phyloP scores from a whole-genome alignment of 2,329 filamentous ascomycete species.

The Fusarium nisikadoi region DNA sequence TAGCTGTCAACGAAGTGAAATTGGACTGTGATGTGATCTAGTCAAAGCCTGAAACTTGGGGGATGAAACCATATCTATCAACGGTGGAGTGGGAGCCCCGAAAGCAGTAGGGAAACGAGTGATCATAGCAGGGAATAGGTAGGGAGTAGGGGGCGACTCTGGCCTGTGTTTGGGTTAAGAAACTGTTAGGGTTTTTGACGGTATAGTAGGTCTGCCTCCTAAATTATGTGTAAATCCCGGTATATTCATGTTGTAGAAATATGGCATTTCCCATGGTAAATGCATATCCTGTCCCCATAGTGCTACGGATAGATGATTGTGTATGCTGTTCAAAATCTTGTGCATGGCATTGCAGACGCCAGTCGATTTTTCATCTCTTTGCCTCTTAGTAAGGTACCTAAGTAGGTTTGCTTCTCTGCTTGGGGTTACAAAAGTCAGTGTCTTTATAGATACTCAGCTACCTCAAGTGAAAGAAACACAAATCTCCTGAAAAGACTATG shows the following conservation, averaged over 20 bases:
- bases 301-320: background rate
- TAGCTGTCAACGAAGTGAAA: constrained; percentile 6
- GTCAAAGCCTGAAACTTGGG: constrained; percentile 28
- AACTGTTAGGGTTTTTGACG: background rate
- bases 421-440: background rate
- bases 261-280: background rate
- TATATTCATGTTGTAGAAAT: background rate
- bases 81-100: constrained; percentile 5
- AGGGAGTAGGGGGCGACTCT: background rate
- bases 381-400: background rate
- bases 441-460: background rate
- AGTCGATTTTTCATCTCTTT: background rate
- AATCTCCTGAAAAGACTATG: background rate
- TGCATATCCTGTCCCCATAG: background rate
- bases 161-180: background rate
- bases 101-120: constrained; percentile 28
- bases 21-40: constrained; percentile 14
- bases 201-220: background rate
- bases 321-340: background rate
- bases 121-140: constrained; percentile 8
- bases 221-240: background rate
- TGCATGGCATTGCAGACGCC: background rate
- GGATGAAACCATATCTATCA: constrained; percentile 21
- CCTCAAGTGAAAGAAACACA: background rate
- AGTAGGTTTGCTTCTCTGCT: background rate